Evolutionary conservation across 2,329 filamentous ascomycete species (phyloP).

Genomic region (Coleophoma crateriformis): DNA sequence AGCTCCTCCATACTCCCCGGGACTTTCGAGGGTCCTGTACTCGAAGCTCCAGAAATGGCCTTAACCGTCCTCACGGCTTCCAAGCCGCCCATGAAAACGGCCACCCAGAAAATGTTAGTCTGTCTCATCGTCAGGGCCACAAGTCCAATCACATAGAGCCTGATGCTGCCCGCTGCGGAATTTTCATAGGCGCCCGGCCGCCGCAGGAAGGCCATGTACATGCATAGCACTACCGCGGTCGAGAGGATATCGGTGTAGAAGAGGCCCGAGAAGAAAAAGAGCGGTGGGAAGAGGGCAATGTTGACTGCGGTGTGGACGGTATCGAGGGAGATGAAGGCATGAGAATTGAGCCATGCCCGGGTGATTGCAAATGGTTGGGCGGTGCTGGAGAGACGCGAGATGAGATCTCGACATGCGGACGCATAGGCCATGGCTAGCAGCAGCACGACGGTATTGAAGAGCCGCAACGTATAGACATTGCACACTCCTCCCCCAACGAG

Average conservation of each 20-base stretch:
- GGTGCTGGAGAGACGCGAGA: conserved; percentile 5
- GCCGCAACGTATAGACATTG: conserved; percentile 37
- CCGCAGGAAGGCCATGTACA: conserved; percentile 53
- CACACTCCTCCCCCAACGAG: conserved; percentile 27
- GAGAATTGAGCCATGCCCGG: not conserved
- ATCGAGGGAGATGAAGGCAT: conserved; percentile 4
- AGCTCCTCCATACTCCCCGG: conserved; percentile 8
- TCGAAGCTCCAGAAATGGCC: conserved; percentile 25
- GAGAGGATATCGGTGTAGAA: conserved; percentile 95
- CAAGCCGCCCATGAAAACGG: conserved; percentile 65
- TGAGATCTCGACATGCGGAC: conserved; percentile 16
- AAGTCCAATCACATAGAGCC: conserved; percentile 50
- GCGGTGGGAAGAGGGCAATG: conserved; percentile 75
- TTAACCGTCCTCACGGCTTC: conserved; percentile 49
- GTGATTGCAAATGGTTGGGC: not conserved
- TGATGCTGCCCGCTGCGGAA: conserved; percentile 8
- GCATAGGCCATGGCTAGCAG: conserved; percentile 33
- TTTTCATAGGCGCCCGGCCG: conserved; percentile 18
- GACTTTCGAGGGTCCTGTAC: not conserved
- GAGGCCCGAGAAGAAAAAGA: conserved; percentile 94
- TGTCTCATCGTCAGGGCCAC: conserved; percentile 74
- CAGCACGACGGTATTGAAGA: conserved; percentile 40
- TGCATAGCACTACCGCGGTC: conserved; percentile 65
- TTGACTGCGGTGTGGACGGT: conserved; percentile 65
- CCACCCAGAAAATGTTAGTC: conserved; percentile 96